Evolutionary conservation across 768 basidiomycete genomes (phyloP).

Genomic region (Lactarius akahatsu): DNA sequence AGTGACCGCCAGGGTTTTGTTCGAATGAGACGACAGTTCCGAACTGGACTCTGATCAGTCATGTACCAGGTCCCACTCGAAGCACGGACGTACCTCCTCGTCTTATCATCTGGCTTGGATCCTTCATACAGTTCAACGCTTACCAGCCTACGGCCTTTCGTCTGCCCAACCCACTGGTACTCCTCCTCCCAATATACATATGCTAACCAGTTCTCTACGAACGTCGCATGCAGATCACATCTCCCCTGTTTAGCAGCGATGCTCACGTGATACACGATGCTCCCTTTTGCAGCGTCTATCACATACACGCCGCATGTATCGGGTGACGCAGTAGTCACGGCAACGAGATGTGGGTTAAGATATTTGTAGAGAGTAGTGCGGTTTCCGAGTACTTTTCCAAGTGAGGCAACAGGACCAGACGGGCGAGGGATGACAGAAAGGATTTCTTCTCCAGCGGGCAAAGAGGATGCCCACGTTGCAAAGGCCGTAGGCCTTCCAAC

Average conservation of each 20-base stretch:
- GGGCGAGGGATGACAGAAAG: slow-evolving; percentile 48
- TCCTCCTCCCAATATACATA: slow-evolving; percentile 80
- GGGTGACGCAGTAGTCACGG: slow-evolving; percentile 51
- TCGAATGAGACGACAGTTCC: slow-evolving; percentile 54
- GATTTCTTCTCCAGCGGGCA: slow-evolving; percentile 60
- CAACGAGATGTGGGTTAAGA: slow-evolving; percentile 77
- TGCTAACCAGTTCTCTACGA: slow-evolving; percentile 92
- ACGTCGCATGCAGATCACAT: slow-evolving; percentile 65
- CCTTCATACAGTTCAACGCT: slow-evolving; percentile 92
- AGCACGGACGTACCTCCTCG: slow-evolving; percentile 53
- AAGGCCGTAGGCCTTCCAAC: slow-evolving; percentile 51
- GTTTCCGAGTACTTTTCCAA: slow-evolving; percentile 85
- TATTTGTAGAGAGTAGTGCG: slow-evolving; percentile 93
- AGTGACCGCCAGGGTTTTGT: slow-evolving; percentile 52
- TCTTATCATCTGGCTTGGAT: slow-evolving; percentile 60
- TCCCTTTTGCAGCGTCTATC: slow-evolving; percentile 79
- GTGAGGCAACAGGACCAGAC: slow-evolving; percentile 62
- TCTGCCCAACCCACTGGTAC: slow-evolving; percentile 42
- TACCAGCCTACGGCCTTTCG: slow-evolving; percentile 72
- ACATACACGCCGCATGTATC: slow-evolving; percentile 65
- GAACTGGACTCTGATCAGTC: slow-evolving; percentile 39
- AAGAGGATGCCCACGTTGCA: slow-evolving; percentile 63
- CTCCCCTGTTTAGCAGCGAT: slow-evolving; percentile 46
- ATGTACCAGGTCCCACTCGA: neutral
- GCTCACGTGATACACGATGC: slow-evolving; percentile 62